Evolutionary conservation across 73 alveolate genomes (phyloP), one percentile per base, ranked within the genome.

Genomic region (Tetrahymena elliotti): DNA sequence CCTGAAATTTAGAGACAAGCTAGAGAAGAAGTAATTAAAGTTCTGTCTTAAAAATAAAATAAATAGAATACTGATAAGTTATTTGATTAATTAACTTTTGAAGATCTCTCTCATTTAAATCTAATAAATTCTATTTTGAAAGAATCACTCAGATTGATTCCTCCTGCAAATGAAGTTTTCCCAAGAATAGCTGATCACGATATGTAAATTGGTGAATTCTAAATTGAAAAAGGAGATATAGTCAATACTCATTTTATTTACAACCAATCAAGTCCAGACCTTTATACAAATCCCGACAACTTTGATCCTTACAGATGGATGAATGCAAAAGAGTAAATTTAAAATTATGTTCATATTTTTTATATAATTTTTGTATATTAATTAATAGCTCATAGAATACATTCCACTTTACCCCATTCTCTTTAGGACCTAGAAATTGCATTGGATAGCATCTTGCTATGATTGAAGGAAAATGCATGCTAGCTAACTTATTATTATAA

Each of bases 281-380:
- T 38, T 40, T 94, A 36, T 84, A 16, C 52, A 37, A 93, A 94
- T 84, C 96, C 96, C 18, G 84, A 84, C 8, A 38, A 38, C 33
- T 94, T 94, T 24, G 53, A 94, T 12, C 96, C 96, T 38, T 88
- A 94, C 13, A 83, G 96, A 83, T 94, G 96, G 96, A 94, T 47
- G 82, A 47, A 47, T 27, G 82, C 82, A 47, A 47, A 47, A 47
- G 82, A 47, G 82, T 47, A 84, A 37, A 35, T 40, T 37, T 38
- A 31, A 38, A 12, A 38, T 33, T 84, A 37, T 93, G 2, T 47
- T 38, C 52, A 38, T 38, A 18, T 27, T 47, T 13, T 2, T 2
- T 2, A 47, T 10, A 47, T 47, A 47, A 47, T 12, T 18, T 47
- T 47, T 47, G 20, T 37, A 94, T 92, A 94, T 35, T 92, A 94